Evolutionary conservation across 805 yeast genomes (phyloP), one percentile per base, ranked within the genome.

Genomic region (Myxozyma kluyveri): DNA sequence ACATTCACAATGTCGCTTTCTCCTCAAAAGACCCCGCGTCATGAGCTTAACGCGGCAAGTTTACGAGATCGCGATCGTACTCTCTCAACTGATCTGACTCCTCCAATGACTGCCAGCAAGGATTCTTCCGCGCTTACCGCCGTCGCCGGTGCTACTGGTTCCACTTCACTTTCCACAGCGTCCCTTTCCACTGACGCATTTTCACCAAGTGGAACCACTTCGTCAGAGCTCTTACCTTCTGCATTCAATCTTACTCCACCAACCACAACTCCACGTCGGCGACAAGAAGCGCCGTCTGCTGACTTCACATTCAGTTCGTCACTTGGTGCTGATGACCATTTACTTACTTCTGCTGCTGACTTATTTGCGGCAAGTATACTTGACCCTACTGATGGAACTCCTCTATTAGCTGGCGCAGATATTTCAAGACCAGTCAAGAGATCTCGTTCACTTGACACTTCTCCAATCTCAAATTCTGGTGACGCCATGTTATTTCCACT

Each of bases 161-260:
- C 33, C 33, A 29, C 33, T 14, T 9, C 33, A 9, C 9, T 29
- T 9, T n/a, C n/a, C n/a, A n/a, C n/a, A n/a, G 33, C 33, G 12
- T 29, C 33, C 33, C 14, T 14, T 29, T 9, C 14, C 14, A 29
- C 33, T 29, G 33, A 14, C 14, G 33, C 33, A 9, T 29, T 14
- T 14, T 9, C 9, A 9, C 14, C 33, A 9, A 14, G 33, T 14
- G 9, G 33, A 9, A n/a, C 43, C 18, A 21, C 35, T 22, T 18
- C 54, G 6, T 12, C 22, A 24, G 49, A 35, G 12, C 63, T 68
- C 26, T 63, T 68, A 7, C 72, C 72, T 6, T 67, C 70, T 21
- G 71, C 67, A 1, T 57, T 68, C 31, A 69, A 67, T 45, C 60
- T 69, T 48, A 67, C 71, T 7, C 67, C 68, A 22, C 72, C 72